These are phyloP conservation scores for Melocanna baccifera DNA, from an alignment of 176 grass and related monocot genomes.

Conservation along the genomic window DNA sequence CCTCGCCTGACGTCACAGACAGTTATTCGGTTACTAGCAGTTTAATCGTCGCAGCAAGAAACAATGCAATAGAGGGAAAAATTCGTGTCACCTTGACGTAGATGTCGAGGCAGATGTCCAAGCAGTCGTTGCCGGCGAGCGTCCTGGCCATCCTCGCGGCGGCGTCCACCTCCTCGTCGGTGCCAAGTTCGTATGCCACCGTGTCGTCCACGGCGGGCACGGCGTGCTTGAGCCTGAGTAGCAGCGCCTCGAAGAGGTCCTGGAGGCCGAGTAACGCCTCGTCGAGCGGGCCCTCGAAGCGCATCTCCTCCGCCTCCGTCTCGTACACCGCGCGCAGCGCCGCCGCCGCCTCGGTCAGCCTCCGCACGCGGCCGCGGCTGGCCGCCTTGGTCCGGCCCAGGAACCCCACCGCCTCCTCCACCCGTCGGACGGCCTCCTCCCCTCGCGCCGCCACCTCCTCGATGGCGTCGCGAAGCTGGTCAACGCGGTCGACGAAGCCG, in stretches of 20 bases:
- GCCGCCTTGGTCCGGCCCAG: constrained; percentile 55
- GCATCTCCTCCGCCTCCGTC: constrained; percentile 57
- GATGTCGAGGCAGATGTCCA: constrained; percentile 73
- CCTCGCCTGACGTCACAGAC: constrained; percentile 41
- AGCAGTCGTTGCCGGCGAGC: constrained; percentile 61
- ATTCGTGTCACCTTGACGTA: constrained; percentile 43
- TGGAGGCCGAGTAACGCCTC: constrained; percentile 59
- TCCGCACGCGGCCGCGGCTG: constrained; percentile 37
- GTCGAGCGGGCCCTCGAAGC: constrained; percentile 63
- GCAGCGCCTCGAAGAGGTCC: constrained; percentile 50
- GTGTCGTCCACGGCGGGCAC: not conserved
- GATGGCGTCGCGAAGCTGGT: constrained; percentile 50
- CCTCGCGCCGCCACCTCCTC: constrained; percentile 37
- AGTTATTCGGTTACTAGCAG: not conserved
- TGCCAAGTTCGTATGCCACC: constrained; percentile 29
- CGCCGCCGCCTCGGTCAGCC: constrained; percentile 42
- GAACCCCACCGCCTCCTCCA: constrained; percentile 66
- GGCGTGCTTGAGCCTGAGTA: constrained; percentile 53
- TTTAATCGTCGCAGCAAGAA: not conserved
- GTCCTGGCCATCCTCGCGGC: constrained; percentile 46
- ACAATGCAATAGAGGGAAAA: not conserved
- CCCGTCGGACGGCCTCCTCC: constrained; percentile 42
- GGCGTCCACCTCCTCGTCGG: constrained; percentile 42
- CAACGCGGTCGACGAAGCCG: constrained; percentile 43
- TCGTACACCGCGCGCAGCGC: constrained; percentile 53